Evolutionary conservation across 345 rosid genomes (phyloP), one percentile per base, ranked within the genome.

Genomic region (Hevea brasiliensis): DNA sequence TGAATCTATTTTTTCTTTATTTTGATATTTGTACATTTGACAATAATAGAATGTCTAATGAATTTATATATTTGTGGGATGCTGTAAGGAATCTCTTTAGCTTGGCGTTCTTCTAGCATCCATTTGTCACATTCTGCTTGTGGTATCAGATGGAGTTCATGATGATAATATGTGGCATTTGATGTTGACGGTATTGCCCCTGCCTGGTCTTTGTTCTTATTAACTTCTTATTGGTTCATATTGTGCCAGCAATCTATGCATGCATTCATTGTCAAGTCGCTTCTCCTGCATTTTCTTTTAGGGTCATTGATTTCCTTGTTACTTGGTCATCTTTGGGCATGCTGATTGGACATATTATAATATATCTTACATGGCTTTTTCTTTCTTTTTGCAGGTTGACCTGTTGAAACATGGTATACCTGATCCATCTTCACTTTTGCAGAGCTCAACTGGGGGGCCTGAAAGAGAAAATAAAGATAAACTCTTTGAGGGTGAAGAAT

Each of bases 371-470:
- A 3, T 21, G 13, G 61, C 11, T 24, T 26, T 70, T 44, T 8
- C 37, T 73, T 18, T 65, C 5, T 32, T 3, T 62, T 55, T 79
- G 70, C 88, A 92, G 97, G 95, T 92, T 69, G 97, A 88, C 85
- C 80, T 90, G 83, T 74, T 92, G 84, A 92, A 92, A 73, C 93
- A 90, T 80, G 87, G 89, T 67, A 88, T 92, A 74, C 90, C 95
- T 47, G 97, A 92, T 84, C 97, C 93, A 37, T 92, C 93, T 83
- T 85, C 82, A 40, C 89, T 87, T 68, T 64, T 80, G 13, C 87
- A 79, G 62, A 81, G 82, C 79, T 77, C 88, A 61, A 84, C 61
- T 65, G 21, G 41, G 60, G 92, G 80, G 67, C 64, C 82, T 76
- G 90, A 90, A 66, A 86, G 79, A 66, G 96, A 84, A 69, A 79